Percentiles rank a stretch among this genome's conserved stretches.
These are phyloP conservation scores for Volvariella surrecta DNA, from an alignment of 1,284 basidiomycete species.

Conservation along the genomic window DNA sequence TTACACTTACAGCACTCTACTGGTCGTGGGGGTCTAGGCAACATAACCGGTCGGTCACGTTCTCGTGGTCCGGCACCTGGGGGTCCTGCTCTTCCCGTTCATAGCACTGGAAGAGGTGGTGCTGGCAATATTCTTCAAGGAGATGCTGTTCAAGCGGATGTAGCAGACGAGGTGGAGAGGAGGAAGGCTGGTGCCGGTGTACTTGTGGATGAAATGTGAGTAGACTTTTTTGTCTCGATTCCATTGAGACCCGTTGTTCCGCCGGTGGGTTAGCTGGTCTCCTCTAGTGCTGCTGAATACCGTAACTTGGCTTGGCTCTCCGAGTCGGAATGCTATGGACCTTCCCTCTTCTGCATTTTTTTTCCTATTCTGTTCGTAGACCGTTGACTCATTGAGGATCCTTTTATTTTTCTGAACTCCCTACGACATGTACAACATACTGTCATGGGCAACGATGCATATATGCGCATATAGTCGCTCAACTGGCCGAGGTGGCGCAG, in stretches of 20 bases:
- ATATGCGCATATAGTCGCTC: constrained; percentile 41
- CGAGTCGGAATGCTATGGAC: no score
- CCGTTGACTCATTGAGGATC: not conserved
- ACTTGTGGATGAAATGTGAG: constrained; percentile 34
- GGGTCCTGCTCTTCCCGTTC: constrained; percentile 18
- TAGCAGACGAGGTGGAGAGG: constrained; percentile 37
- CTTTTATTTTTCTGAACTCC: not conserved
- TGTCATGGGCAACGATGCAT: no score
- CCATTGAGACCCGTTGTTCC: not conserved
- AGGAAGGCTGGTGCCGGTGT: constrained; percentile 15
- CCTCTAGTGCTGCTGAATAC: no score
- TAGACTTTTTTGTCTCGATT: constrained; percentile 7
- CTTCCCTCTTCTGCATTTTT: no score
- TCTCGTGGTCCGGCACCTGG: constrained; percentile 20
- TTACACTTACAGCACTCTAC: constrained; percentile 36
- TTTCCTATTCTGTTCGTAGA: not conserved
- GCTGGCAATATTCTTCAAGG: constrained; percentile 48
- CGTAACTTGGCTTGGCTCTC: no score
- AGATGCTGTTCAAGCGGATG: constrained; percentile 18
- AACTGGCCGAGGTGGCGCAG: constrained; percentile 60
- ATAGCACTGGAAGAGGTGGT: constrained; percentile 61
- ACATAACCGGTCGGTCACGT: constrained; percentile 33
- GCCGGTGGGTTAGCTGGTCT: no score
- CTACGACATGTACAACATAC: no score
- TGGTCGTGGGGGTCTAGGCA: constrained; percentile 53